Conservation (phyloP, 331 rosid species). For the Phaseolus coccineus region DNA sequence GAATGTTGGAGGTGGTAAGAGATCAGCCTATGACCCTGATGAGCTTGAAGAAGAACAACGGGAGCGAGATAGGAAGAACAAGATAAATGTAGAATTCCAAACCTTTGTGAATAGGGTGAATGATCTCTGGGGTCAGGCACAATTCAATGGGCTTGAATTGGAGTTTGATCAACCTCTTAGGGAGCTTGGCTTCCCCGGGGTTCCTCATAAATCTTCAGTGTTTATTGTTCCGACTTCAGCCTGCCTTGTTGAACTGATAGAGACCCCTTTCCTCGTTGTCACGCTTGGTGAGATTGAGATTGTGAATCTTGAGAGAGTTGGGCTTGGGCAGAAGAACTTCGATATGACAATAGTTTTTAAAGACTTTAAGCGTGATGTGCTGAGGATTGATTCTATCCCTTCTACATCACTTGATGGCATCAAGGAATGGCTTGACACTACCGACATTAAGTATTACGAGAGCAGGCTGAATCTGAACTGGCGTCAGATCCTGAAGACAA, state of each 20-base stretch:
- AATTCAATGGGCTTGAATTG: slow-evolving; percentile 70
- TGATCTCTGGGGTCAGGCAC: slow-evolving; percentile 85
- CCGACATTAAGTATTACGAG: slow-evolving; percentile 82
- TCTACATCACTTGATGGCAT: slow-evolving; percentile 84
- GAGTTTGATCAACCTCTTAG: slow-evolving; percentile 91
- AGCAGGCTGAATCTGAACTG: slow-evolving; percentile 88
- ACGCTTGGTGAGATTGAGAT: slow-evolving; percentile 82
- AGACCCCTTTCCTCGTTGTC: slow-evolving; percentile 82
- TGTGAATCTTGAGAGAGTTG: slow-evolving; percentile 88
- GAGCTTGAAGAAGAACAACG: slow-evolving; percentile 90
- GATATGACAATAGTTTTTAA: slow-evolving; percentile 82
- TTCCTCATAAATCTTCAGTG: slow-evolving; percentile 82
- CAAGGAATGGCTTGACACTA: slow-evolving; percentile 87
- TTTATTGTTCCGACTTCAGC: slow-evolving; percentile 84
- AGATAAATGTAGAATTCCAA: slow-evolving; percentile 76
- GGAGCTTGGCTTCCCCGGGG: slow-evolving; percentile 93
- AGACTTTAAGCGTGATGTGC: slow-evolving; percentile 85
- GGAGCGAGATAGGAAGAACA: slow-evolving; percentile 79
- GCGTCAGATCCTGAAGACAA: slow-evolving; percentile 87
- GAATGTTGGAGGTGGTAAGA: slow-evolving; percentile 77
- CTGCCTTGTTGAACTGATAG: slow-evolving; percentile 85
- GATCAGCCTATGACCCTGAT: slow-evolving; percentile 84
- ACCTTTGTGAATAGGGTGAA: slow-evolving; percentile 75
- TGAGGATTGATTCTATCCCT: slow-evolving; percentile 83
- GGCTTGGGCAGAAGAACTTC: slow-evolving; percentile 89